Percentiles rank a stretch among this genome's conserved stretches.
These are phyloP conservation scores for Triticum urartu DNA, from an alignment of 176 grass and related monocot genomes.

Conservation along the genomic window DNA sequence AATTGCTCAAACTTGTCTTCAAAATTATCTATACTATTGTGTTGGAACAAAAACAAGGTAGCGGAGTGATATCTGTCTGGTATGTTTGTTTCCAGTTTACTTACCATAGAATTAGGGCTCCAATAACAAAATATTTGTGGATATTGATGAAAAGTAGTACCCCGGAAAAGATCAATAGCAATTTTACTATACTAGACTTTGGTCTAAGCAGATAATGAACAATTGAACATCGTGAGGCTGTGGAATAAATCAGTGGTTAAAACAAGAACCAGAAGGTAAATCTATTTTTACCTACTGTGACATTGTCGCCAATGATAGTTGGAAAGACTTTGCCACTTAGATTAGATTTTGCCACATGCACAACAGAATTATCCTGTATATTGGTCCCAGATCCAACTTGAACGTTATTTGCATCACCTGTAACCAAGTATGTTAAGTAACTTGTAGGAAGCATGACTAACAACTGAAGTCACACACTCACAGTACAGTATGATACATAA, in stretches of 20 bases:
- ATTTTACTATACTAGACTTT: background rate
- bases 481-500: background rate
- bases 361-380: constrained; percentile 95
- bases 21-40: background rate
- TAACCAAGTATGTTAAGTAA: constrained; percentile 24
- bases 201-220: constrained; percentile 14
- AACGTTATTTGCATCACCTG: constrained; percentile 83
- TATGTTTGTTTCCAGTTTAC: constrained; percentile 3
- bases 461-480: background rate
- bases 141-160: background rate
- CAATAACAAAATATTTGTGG: background rate
- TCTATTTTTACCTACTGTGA: constrained; percentile 89
- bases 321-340: constrained; percentile 88
- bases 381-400: constrained; percentile 88
- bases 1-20: background rate
- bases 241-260: background rate
- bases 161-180: too few relatives aligned
- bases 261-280: constrained; percentile 1
- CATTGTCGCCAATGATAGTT: constrained; percentile 84
- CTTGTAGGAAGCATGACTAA: constrained; percentile 8
- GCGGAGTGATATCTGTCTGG: background rate
- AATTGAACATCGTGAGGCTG: background rate
- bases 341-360: constrained; percentile 98
- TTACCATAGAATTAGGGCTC: background rate
- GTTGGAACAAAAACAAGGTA: background rate